Conservation (phyloP, 441 rosid genomes). For the Corymbia citriodora region DNA sequence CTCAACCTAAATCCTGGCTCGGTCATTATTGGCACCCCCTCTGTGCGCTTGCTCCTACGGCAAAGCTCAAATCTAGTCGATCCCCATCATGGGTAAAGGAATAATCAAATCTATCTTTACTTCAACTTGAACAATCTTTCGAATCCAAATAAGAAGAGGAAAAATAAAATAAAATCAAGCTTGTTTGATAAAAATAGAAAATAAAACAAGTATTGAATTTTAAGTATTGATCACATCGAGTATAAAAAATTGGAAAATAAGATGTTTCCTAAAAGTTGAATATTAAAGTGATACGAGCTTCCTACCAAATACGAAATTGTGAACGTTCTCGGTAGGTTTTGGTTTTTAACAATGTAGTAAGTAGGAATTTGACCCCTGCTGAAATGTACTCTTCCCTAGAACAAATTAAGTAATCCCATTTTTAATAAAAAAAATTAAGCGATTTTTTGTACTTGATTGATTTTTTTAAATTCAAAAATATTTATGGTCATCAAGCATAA, state of each 20-base stretch:
- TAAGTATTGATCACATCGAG: background rate
- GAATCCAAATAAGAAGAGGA: background rate
- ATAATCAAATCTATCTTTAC: too few species aligned
- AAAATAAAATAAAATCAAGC: background rate
- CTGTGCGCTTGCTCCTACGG: background rate
- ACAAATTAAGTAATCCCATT: background rate
- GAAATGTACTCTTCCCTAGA: background rate
- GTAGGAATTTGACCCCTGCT: background rate
- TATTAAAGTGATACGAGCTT: background rate
- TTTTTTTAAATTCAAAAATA: background rate
- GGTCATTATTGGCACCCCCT: background rate
- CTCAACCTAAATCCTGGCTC: background rate
- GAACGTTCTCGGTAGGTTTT: background rate
- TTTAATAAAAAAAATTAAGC: background rate
- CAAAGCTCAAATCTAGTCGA: background rate
- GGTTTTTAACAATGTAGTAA: background rate
- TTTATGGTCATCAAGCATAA: background rate
- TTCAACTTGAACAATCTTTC: too few species aligned
- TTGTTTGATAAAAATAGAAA: background rate
- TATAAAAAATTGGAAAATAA: background rate
- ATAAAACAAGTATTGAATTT: background rate
- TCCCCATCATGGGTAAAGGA: background rate
- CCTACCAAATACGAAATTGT: background rate
- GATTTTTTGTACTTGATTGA: background rate
- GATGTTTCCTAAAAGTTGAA: background rate